Evolutionary conservation across 2,329 filamentous ascomycete species (phyloP).

Genomic region (Onygena corvina): DNA sequence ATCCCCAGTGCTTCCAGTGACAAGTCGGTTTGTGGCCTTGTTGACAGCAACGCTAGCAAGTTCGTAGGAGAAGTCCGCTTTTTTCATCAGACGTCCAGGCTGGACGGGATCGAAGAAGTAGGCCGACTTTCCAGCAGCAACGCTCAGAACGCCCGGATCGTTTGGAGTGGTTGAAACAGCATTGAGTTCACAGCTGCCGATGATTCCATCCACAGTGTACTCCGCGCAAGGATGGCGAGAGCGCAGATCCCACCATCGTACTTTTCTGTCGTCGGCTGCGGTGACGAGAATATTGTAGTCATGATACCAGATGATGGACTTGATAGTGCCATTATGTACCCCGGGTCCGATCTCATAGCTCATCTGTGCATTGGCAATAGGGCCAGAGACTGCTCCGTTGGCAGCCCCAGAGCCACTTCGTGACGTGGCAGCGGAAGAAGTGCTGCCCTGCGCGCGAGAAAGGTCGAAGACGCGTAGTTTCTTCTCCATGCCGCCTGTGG

Average conservation of each 20-base stretch:
- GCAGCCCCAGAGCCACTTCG: constrained; percentile 25
- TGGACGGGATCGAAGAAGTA: constrained; percentile 77
- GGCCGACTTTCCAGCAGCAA: constrained; percentile 85
- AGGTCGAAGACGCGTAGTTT: constrained; percentile 91
- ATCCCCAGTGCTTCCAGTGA: constrained; percentile 81
- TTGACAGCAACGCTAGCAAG: constrained; percentile 86
- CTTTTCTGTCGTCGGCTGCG: constrained; percentile 75
- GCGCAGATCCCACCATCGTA: constrained; percentile 89
- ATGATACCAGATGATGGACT: constrained; percentile 87
- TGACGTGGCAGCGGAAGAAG: constrained; percentile 30
- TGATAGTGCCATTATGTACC: constrained; percentile 77
- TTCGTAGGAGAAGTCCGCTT: constrained; percentile 65
- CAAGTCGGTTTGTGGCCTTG: constrained; percentile 64
- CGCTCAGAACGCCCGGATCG: constrained; percentile 63
- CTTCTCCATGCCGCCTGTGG: constrained; percentile 92
- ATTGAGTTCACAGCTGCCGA: constrained; percentile 86
- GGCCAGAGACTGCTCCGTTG: constrained; percentile 22
- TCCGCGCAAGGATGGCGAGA: constrained; percentile 63
- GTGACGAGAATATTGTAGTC: constrained; percentile 84
- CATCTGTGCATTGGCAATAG: constrained; percentile 43
- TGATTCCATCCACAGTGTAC: constrained; percentile 66
- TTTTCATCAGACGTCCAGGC: constrained; percentile 63
- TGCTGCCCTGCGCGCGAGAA: constrained; percentile 41
- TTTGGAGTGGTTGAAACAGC: constrained; percentile 49
- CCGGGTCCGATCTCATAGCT: constrained; percentile 81